Evolutionary conservation across 2,329 filamentous ascomycete genomes (phyloP).

Genomic region (Endoconidiophora polonica): DNA sequence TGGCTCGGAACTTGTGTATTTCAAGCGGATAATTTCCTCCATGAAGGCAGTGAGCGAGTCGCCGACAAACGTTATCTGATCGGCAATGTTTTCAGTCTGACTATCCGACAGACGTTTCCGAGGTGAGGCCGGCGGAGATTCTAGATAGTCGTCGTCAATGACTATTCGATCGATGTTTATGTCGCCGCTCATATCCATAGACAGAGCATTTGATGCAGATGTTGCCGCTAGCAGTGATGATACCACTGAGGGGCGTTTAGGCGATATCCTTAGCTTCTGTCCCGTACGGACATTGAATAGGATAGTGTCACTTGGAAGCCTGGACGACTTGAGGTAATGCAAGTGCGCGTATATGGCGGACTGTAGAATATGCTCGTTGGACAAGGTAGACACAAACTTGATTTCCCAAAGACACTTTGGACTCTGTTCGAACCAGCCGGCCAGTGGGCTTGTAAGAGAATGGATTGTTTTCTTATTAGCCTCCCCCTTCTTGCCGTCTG

Average conservation of each 20-base stretch:
- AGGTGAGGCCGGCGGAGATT: neutral
- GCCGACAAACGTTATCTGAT: neutral
- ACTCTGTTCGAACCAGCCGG: neutral
- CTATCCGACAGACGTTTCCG: neutral
- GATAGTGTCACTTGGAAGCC: slow-evolving; percentile 13
- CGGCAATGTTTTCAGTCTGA: neutral
- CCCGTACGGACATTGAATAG: slow-evolving; percentile 19
- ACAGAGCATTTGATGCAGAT: neutral
- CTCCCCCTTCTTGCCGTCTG: no score
- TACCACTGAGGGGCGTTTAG: neutral
- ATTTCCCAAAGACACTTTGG: slow-evolving; percentile 18
- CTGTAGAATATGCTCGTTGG: slow-evolving; percentile 17
- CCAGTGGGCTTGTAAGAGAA: neutral
- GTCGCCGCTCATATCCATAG: no score
- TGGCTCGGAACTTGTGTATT: slow-evolving; percentile 13
- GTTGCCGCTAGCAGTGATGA: neutral
- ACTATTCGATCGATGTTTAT: no score
- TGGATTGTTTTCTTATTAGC: no score
- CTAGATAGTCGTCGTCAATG: neutral
- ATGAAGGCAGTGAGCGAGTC: slow-evolving; percentile 12
- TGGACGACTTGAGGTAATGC: slow-evolving; percentile 9
- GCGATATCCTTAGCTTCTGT: slow-evolving; percentile 16
- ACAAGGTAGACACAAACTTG: slow-evolving; percentile 18
- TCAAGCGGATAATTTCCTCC: slow-evolving; percentile 14
- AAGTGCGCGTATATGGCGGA: slow-evolving; percentile 18